Percentiles rank a stretch among this genome's conserved stretches.
Conservation (phyloP, 805 yeast species). For the Jamesozyma hellenica region DNA sequence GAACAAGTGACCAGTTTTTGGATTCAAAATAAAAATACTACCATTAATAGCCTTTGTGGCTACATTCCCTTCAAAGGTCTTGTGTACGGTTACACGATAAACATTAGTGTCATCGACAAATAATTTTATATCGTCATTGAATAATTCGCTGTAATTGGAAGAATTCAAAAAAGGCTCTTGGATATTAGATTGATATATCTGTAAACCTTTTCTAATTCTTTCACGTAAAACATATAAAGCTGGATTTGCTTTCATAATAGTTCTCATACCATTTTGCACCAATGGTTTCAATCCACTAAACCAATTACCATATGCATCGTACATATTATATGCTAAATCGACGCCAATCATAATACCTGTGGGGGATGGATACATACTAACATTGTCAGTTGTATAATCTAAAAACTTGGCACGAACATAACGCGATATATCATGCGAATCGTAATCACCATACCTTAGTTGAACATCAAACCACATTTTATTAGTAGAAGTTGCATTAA, state of each 20-base stretch:
- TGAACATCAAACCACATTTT: conserved; percentile 95
- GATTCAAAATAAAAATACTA: conserved; percentile 79
- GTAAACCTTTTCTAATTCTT: conserved; percentile 87
- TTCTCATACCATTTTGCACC: conserved; percentile 83
- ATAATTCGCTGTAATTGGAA: conserved; percentile 79
- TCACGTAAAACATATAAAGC: conserved; percentile 86
- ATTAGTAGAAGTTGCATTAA: conserved; percentile 46
- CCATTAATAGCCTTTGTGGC: conserved; percentile 93
- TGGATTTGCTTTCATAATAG: conserved; percentile 91
- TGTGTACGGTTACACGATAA: conserved; percentile 83
- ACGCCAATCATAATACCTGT: conserved; percentile 86
- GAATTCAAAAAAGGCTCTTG: conserved; percentile 87
- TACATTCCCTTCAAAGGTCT: conserved; percentile 85
- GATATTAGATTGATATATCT: conserved; percentile 85
- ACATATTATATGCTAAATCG: conserved; percentile 91
- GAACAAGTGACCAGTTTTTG: conserved; percentile 82
- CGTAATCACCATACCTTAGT: conserved; percentile 92
- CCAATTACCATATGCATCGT: conserved; percentile 96
- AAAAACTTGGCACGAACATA: conserved; percentile 86
- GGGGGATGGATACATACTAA: conserved; percentile 81
- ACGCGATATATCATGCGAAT: conserved; percentile 91
- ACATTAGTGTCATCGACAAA: conserved; percentile 92
- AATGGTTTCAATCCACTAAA: conserved; percentile 87
- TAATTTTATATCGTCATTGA: conserved; percentile 71
- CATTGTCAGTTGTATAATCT: conserved; percentile 83